Percentiles rank a stretch among this genome's conserved stretches.
Conservation (phyloP, 495 filamentous ascomycete species). For the Baudoinia panamericana region DNA sequence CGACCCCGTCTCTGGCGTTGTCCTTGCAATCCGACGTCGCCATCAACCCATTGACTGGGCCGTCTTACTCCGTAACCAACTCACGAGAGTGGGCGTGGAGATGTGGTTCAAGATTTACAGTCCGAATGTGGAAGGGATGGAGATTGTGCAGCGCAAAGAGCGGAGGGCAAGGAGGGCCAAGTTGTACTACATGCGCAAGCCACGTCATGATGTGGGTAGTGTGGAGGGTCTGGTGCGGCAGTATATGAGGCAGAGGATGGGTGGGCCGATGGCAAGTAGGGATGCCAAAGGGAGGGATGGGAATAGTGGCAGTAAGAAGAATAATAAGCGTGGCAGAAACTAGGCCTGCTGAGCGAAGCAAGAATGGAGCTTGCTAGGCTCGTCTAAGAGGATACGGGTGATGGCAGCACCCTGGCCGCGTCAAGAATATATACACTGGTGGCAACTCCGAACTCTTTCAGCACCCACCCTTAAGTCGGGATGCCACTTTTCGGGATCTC, state of each 20-base stretch:
- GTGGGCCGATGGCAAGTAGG: constrained; percentile 28
- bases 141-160: constrained; percentile 74
- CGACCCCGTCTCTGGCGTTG: constrained; percentile 82
- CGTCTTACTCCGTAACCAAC: constrained; percentile 67
- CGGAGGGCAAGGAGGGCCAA: constrained; percentile 80
- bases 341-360: too few relatives aligned
- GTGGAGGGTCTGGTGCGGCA: constrained; percentile 59
- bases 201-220: constrained; percentile 53
- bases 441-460: too few relatives aligned
- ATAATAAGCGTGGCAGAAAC: constrained; percentile 13
- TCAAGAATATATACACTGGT: too few relatives aligned
- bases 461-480: too few relatives aligned
- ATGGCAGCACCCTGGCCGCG: too few relatives aligned
- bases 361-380: too few relatives aligned
- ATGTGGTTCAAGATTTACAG: constrained; percentile 94
- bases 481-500: constrained; percentile 1
- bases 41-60: constrained; percentile 65
- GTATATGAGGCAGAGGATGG: constrained; percentile 50
- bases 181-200: constrained; percentile 77
- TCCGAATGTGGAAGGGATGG: constrained; percentile 77
- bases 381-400: too few relatives aligned
- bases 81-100: constrained; percentile 81
- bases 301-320: constrained; percentile 23
- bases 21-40: constrained; percentile 63
- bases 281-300: constrained; percentile 22